Evolutionary conservation across 805 yeast genomes (phyloP).

Genomic region (Metschnikowia noctiluminum): DNA sequence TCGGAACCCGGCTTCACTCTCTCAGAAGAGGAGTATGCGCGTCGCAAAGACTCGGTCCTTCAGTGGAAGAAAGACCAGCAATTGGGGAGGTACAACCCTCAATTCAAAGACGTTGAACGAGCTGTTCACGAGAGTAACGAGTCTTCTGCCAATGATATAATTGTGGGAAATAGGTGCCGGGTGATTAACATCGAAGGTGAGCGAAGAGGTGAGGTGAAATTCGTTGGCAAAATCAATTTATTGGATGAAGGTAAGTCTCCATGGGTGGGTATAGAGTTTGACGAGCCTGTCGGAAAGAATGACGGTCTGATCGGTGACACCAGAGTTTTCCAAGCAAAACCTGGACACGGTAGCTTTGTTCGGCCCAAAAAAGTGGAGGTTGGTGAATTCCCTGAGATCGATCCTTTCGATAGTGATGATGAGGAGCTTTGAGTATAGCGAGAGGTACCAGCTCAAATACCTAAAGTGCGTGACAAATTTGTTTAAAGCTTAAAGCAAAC

Average conservation of each 20-base stretch:
- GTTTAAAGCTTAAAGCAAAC: too few relatives aligned
- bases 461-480: too few relatives aligned
- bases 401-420: slow-evolving; percentile 44
- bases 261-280: slow-evolving; percentile 87
- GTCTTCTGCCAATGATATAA: slow-evolving; percentile 24
- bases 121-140: slow-evolving; percentile 17
- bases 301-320: slow-evolving; percentile 69
- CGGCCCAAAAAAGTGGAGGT: slow-evolving; percentile 65
- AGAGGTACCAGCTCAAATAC: too few relatives aligned
- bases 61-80: slow-evolving; percentile 71
- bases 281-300: slow-evolving; percentile 84
- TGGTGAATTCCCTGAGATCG: slow-evolving; percentile 59
- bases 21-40: slow-evolving; percentile 59
- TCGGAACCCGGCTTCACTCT: slow-evolving; percentile 39
- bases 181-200: slow-evolving; percentile 43
- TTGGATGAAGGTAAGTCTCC: slow-evolving; percentile 46
- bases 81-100: slow-evolving; percentile 72
- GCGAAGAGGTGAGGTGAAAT: slow-evolving; percentile 69
- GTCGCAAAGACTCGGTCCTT: slow-evolving; percentile 58
- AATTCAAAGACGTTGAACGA: slow-evolving; percentile 32
- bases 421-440: slow-evolving; percentile 5
- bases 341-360: slow-evolving; percentile 73
- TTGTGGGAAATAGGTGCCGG: slow-evolving; percentile 54
- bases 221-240: slow-evolving; percentile 63
- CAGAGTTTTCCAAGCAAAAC: slow-evolving; percentile 54